Conservation (phyloP, 1,139 yeast species). For the Candida freyschussii region DNA sequence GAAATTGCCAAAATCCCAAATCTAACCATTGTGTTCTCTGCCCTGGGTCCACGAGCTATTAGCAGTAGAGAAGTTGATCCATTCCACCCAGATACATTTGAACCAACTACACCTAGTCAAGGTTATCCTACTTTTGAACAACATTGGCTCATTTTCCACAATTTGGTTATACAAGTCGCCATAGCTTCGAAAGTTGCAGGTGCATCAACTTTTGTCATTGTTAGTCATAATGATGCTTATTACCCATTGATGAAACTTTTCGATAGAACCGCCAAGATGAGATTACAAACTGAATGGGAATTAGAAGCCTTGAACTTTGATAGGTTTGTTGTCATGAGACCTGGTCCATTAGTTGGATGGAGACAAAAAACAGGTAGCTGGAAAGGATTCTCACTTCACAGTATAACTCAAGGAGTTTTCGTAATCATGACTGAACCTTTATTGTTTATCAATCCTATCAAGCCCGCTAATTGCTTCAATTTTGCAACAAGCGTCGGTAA, state of each 20-base stretch:
- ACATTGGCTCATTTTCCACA: background rate
- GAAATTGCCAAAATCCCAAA: constrained; percentile 13
- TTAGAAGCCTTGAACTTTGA: constrained; percentile 8
- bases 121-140: too few species aligned
- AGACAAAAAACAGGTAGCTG: constrained; percentile 6
- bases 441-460: too few species aligned
- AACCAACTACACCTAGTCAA: constrained; percentile 11
- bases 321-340: constrained; percentile 12
- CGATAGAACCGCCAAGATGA: constrained; percentile 14
- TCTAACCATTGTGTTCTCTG: constrained; percentile 14
- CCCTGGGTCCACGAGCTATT: constrained; percentile 10
- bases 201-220: background rate
- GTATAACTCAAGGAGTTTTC: constrained; percentile 11
- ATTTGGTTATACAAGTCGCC: background rate
- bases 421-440: constrained; percentile 1
- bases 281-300: constrained; percentile 13
- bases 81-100: background rate
- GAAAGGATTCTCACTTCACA: constrained; percentile 3
- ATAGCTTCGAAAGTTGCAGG: background rate
- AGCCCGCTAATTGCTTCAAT: too few species aligned
- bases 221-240: constrained; percentile 19
- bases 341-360: constrained; percentile 19
- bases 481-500: too few species aligned
- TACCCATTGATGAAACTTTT: constrained; percentile 18
- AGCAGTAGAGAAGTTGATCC: too few species aligned